These are phyloP conservation scores for Lyophyllum atratum DNA, from an alignment of 768 basidiomycete species.

Conservation along the genomic window DNA sequence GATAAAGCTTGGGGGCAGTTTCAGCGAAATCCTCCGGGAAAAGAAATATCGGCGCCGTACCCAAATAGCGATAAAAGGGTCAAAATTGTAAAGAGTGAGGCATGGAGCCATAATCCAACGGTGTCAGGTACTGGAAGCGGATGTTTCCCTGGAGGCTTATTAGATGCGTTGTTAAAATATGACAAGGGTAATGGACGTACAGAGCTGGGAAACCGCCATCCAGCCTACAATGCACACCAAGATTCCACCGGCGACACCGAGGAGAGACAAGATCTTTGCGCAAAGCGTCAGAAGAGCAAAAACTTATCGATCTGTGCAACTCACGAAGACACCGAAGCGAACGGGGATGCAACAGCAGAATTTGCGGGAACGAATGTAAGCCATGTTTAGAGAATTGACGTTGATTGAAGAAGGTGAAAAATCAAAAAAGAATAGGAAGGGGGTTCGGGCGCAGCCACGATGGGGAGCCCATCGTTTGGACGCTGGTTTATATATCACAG, in stretches of 20 bases:
- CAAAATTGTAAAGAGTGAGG: slow-evolving; percentile 48
- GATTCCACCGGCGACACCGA: slow-evolving; percentile 43
- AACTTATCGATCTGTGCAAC: slow-evolving; percentile 4
- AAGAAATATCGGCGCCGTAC: slow-evolving; percentile 30
- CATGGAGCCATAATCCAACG: slow-evolving; percentile 47
- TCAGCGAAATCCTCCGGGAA: not conserved
- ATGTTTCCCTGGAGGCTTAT: slow-evolving; percentile 27
- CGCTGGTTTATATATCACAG: slow-evolving; percentile 10
- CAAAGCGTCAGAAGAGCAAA: not conserved
- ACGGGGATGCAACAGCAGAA: slow-evolving; percentile 72
- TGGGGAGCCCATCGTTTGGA: slow-evolving; percentile 9
- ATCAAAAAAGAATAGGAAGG: slow-evolving; percentile 21
- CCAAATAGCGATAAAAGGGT: slow-evolving; percentile 51
- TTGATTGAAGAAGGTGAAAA: slow-evolving; percentile 15
- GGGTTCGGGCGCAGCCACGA: slow-evolving; percentile 41
- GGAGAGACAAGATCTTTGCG: slow-evolving; percentile 41
- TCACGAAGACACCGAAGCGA: slow-evolving; percentile 61
- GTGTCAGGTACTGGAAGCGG: slow-evolving; percentile 38
- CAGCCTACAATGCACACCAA: slow-evolving; percentile 48
- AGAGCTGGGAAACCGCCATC: slow-evolving; percentile 42
- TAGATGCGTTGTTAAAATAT: not conserved
- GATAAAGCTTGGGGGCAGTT: slow-evolving; percentile 33
- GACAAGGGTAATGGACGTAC: slow-evolving; percentile 32
- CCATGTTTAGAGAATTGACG: slow-evolving; percentile 39
- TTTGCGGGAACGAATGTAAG: slow-evolving; percentile 51